Evolutionary conservation across 169 alveolate genomes (phyloP), one percentile per base, ranked within the genome.

Genomic region (Eimeria nieschulzi): DNA sequence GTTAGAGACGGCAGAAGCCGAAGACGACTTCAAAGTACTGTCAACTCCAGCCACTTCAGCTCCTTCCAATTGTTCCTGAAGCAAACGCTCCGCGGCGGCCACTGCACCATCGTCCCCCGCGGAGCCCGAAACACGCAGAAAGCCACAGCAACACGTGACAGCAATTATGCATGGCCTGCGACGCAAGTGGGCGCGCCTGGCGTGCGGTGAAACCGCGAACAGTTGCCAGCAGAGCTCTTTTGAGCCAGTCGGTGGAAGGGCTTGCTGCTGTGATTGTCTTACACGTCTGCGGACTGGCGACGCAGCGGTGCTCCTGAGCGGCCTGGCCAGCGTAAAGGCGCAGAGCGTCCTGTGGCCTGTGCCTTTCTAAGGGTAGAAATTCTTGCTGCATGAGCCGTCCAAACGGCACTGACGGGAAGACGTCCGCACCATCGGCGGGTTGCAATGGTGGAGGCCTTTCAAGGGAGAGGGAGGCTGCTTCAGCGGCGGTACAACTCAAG

Each of bases 11-110:
- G 53, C 19, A 59, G 78, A 6, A 7, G 46, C 76, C 61, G 15
- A 63, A 17, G 64, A n/a, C 66, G 25, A 19, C 54, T 64, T 80
- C 61, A 55, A 26, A 17, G 63, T 25, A 46, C 61, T 63, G n/a
- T 82, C 90, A 39, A 10, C 78, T 12, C 78, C 90, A 21, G 7
- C 46, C 75, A 7, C 19, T 13, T 46, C 39, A 63, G 63, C 56
- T 0, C 90, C 90, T 17, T 82, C 90, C 78, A 61, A 46, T 51
- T 63, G 90, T 51, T 82, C 90, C 90, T 63, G 19, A 17, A 82
- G 90, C 54, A 82, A 26, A 19, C 3, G 13, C 53, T 82, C 90
- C 64, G 90, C 90, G 21, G 63, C 90, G 26, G 63, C 90, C 90
- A 82, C 90, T 82, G 90, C 79, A 82, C 78, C 72, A 79, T 13